These are phyloP conservation scores for Volutella citrinella DNA, from an alignment of 2,329 filamentous ascomycete genomes.

Conservation along the genomic window DNA sequence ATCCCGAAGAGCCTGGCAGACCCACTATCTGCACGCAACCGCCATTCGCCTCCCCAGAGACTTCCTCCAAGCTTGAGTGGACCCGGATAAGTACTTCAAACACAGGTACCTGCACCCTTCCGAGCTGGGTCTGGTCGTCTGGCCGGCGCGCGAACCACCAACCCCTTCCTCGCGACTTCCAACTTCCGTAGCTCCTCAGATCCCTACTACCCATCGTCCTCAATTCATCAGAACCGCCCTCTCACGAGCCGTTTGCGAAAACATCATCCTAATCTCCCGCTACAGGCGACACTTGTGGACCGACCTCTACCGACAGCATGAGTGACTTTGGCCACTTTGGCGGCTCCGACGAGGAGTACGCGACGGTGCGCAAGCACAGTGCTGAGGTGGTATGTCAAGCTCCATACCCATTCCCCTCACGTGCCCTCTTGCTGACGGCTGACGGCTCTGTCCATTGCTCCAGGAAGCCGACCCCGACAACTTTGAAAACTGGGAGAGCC, in stretches of 20 bases:
- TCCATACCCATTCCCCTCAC: background rate
- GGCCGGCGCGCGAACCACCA: conserved; percentile 20
- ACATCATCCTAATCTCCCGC: too few relatives aligned
- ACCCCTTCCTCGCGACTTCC: conserved; percentile 27
- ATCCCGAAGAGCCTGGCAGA: too few relatives aligned
- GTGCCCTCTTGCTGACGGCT: conserved; percentile 3
- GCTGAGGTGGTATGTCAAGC: conserved; percentile 63
- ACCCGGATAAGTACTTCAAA: conserved; percentile 13
- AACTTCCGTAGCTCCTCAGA: too few relatives aligned
- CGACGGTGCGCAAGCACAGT: conserved; percentile 76
- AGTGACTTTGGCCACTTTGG: conserved; percentile 69
- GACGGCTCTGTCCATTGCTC: too few relatives aligned
- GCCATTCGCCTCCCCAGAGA: too few relatives aligned
- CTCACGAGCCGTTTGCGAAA: too few relatives aligned
- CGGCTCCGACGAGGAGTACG: conserved; percentile 76
- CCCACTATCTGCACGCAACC: too few relatives aligned
- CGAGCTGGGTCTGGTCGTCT: conserved; percentile 13
- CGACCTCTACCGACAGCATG: conserved; percentile 45
- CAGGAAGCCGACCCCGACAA: conserved; percentile 75
- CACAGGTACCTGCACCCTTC: conserved; percentile 13
- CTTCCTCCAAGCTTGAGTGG: too few relatives aligned
- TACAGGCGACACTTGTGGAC: conserved; percentile 10
- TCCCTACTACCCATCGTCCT: conserved; percentile 19
- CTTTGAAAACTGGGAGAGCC: conserved; percentile 92
- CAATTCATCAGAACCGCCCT: too few relatives aligned